phyloP scores from a whole-genome alignment of 192 early-diverging fungal genomes.

The Rhizoclosmatium sp. region DNA sequence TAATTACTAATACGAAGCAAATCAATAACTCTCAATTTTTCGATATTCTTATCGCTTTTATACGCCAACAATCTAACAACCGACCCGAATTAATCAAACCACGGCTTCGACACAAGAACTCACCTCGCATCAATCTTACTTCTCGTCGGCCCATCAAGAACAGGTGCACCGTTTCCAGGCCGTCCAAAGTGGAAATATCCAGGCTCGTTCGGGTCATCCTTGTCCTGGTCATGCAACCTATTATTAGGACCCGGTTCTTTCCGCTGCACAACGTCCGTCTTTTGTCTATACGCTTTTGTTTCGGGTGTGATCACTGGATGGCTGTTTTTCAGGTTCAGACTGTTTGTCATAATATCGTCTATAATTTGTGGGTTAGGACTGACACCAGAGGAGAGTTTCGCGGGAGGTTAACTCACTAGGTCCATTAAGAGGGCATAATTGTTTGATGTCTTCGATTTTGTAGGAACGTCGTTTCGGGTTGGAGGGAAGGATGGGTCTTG shows the following conservation, averaged over 20 bases:
- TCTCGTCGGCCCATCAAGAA: conserved; percentile 22
- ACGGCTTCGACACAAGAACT: not conserved
- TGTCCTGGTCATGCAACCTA: conserved; percentile 25
- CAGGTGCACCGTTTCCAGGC: conserved; percentile 21
- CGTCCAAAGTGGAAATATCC: conserved; percentile 30
- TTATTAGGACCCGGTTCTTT: conserved; percentile 18
- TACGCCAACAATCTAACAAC: conserved; percentile 15
- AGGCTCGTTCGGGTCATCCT: conserved; percentile 37
- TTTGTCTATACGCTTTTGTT: conserved; percentile 6
- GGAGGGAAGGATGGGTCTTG: conserved; percentile 1
- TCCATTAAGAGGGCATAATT: conserved; percentile 18
- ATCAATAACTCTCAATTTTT: conserved; percentile 24
- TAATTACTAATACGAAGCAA: conserved; percentile 2
- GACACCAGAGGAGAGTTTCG: not conserved
- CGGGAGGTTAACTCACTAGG: not conserved
- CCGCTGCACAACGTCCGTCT: conserved; percentile 27
- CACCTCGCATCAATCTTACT: conserved; percentile 28
- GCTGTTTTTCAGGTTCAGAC: conserved; percentile 14
- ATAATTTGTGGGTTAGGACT: not conserved
- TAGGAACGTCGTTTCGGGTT: not conserved
- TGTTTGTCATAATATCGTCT: conserved; percentile 16
- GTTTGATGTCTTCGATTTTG: not conserved
- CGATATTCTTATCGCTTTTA: conserved; percentile 14
- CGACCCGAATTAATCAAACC: conserved; percentile 3
- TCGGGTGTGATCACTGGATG: not conserved